These are phyloP conservation scores for Psilocybe cyanescens DNA, from an alignment of 768 basidiomycete genomes.

Conservation along the genomic window DNA sequence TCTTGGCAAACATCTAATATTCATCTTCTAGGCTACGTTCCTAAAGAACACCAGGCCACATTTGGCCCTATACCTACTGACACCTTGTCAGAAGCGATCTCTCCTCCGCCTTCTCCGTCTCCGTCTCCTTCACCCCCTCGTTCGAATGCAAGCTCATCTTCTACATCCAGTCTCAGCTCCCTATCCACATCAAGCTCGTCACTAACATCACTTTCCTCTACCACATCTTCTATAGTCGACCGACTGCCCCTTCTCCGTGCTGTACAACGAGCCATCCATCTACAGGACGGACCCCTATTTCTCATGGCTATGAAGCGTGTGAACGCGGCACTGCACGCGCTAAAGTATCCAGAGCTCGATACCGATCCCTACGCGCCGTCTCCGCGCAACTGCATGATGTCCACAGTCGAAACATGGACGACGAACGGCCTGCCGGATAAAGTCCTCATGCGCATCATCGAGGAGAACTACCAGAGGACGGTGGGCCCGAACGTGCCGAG, in stretches of 20 bases:
- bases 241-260: conserved; percentile 50
- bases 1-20: background rate
- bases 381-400: conserved; percentile 52
- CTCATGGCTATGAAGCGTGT: conserved; percentile 61
- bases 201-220: conserved; percentile 30
- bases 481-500: conserved; percentile 89
- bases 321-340: conserved; percentile 59
- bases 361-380: conserved; percentile 49
- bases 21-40: conserved; percentile 60
- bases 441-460: conserved; percentile 76
- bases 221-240: conserved; percentile 25
- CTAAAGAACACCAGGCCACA: conserved; percentile 60
- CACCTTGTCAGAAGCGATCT: conserved; percentile 43
- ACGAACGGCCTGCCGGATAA: conserved; percentile 60
- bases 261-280: conserved; percentile 71
- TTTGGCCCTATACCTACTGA: conserved; percentile 70
- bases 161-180: conserved; percentile 32
- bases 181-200: conserved; percentile 33
- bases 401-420: conserved; percentile 53
- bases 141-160: conserved; percentile 27
- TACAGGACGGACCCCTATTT: conserved; percentile 75
- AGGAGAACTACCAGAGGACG: conserved; percentile 91
- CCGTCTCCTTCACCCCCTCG: conserved; percentile 41
- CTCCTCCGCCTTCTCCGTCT: conserved; percentile 41
- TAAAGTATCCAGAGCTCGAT: conserved; percentile 71